Base-by-base conservation (phyloP, 768 basidiomycete species). In the Tricholoma hemisulphureum region DNA sequence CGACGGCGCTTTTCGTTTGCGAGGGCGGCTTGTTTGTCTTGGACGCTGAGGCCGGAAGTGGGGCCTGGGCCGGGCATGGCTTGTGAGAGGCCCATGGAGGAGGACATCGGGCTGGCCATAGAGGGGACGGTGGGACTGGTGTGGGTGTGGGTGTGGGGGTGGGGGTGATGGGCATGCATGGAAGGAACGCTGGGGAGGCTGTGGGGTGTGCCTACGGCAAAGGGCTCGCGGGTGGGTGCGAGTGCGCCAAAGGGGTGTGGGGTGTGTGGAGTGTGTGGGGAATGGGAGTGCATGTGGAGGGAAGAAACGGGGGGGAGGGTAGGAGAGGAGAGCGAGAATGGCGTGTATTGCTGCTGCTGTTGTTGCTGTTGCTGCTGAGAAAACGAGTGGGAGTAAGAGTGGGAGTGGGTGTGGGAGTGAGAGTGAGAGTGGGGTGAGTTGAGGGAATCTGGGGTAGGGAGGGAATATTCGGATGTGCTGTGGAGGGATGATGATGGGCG, bases 1-100 rank as follows among this genome's bases (percentile, higher is more conserved):
- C 91, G 76, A 2, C 92, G 75, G 2, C 93, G 75, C 70, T 95
- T 95, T 74, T 96, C 94, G 61, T 83, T 84, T n/a, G 87, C 87
- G 8, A 90, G 70, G 16, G 82, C 62, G 6, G 83, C 80, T 61
- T 85, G 82, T 45, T 86, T 85, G 50, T 77, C 81, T n/a, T 39
- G 23, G 0, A 53, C 50, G 2, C 24, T 46, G 3, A 46, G 13
- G 6, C 43, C 43, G 3, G 23, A 5, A 16, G 28, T 24, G 11
- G 6, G 24, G 4, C 24, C 13, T 5, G 23, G 21, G n/a, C n/a
- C n/a, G n/a, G 7, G 41, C 10, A 11, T 20, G 41, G 11, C 26
- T 28, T 1, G 23, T 28, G 6, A 46, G 45, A 6, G 45, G 45
- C n/a, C n/a, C n/a, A n/a, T n/a, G 14, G 45, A 46, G 3, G 45